Conservation (phyloP, 2,329 filamentous ascomycete species). For the Salinomyces thailandicus region DNA sequence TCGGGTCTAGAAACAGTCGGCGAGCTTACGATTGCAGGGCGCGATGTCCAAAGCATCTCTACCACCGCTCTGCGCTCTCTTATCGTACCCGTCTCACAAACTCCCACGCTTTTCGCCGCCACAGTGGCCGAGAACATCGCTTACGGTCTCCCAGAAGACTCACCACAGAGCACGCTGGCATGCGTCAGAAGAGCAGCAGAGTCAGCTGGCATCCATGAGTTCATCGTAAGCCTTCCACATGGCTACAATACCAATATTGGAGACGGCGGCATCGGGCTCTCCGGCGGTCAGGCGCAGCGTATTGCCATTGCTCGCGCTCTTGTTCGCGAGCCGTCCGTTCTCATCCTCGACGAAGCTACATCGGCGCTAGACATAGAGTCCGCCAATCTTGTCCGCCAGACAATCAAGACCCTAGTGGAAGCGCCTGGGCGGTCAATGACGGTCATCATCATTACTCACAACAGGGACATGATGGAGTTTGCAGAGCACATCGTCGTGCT, state of each 20-base stretch:
- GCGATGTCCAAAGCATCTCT: slow-evolving; percentile 50
- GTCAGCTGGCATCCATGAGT: slow-evolving; percentile 61
- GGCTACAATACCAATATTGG: slow-evolving; percentile 67
- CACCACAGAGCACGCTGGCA: slow-evolving; percentile 36
- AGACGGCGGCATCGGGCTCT: slow-evolving; percentile 62
- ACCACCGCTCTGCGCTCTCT: slow-evolving; percentile 48
- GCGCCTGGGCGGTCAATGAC: slow-evolving; percentile 39
- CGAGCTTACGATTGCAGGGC: slow-evolving; percentile 48
- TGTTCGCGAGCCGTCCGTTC: slow-evolving; percentile 55
- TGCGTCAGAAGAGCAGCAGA: slow-evolving; percentile 42
- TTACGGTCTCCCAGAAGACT: slow-evolving; percentile 58
- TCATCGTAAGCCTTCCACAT: slow-evolving; percentile 58
- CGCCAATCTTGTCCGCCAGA: slow-evolving; percentile 53
- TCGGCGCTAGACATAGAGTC: slow-evolving; percentile 64
- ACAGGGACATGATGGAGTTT: slow-evolving; percentile 73
- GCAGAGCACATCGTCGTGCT: slow-evolving; percentile 63
- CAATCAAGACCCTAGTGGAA: slow-evolving; percentile 46
- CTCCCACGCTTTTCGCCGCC: slow-evolving; percentile 65
- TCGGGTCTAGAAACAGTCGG: slow-evolving; percentile 15
- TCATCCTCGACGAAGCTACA: slow-evolving; percentile 82
- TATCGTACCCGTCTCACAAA: slow-evolving; percentile 60
- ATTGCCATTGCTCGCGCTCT: slow-evolving; percentile 73
- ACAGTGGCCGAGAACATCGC: slow-evolving; percentile 70
- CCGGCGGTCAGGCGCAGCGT: slow-evolving; percentile 74
- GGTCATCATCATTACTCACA: slow-evolving; percentile 74